A percentile compares a stretch with the other conserved stretches of the same genome.
These are phyloP conservation scores for Angomonas desouzai DNA, from an alignment of 208 protist species.

Conservation along the genomic window DNA sequence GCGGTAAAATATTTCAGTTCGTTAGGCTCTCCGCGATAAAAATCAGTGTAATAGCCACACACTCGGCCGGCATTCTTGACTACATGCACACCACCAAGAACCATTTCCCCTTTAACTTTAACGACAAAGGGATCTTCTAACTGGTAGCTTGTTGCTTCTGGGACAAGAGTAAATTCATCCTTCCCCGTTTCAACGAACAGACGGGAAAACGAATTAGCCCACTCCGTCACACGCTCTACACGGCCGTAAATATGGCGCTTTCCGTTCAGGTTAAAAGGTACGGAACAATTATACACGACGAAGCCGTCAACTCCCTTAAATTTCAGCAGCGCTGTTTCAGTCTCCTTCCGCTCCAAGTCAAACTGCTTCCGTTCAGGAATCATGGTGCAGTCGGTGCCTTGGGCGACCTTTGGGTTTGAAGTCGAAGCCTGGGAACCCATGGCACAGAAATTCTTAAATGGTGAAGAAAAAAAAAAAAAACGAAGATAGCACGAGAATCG, in stretches of 20 bases:
- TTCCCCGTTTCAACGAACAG: conserved; percentile 45
- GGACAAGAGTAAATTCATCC: conserved; percentile 35
- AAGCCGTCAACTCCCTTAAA: conserved; percentile 39
- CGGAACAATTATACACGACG: conserved; percentile 46
- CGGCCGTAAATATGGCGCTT: conserved; percentile 34
- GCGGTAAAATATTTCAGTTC: conserved; percentile 24
- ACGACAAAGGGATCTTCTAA: conserved; percentile 41
- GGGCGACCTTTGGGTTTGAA: neutral
- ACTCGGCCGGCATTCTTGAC: conserved; percentile 22
- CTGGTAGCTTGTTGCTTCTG: conserved; percentile 20
- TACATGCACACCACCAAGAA: conserved; percentile 33
- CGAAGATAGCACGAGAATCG: neutral
- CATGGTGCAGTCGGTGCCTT: conserved; percentile 1
- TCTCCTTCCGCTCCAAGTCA: neutral
- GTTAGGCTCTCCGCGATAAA: conserved; percentile 23
- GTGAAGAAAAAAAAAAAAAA: conserved; percentile 8
- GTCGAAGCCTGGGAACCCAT: neutral
- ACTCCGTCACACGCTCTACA: conserved; percentile 26
- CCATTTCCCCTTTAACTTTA: conserved; percentile 25
- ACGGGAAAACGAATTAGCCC: conserved; percentile 29
- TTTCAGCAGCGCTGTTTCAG: conserved; percentile 17
- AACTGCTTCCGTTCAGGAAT: neutral
- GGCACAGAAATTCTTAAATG: neutral
- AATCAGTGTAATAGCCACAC: conserved; percentile 35
- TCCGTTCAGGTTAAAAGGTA: conserved; percentile 30